Base-by-base conservation (phyloP, 164 flowering plant species). In the Euptelea pleiosperma region DNA sequence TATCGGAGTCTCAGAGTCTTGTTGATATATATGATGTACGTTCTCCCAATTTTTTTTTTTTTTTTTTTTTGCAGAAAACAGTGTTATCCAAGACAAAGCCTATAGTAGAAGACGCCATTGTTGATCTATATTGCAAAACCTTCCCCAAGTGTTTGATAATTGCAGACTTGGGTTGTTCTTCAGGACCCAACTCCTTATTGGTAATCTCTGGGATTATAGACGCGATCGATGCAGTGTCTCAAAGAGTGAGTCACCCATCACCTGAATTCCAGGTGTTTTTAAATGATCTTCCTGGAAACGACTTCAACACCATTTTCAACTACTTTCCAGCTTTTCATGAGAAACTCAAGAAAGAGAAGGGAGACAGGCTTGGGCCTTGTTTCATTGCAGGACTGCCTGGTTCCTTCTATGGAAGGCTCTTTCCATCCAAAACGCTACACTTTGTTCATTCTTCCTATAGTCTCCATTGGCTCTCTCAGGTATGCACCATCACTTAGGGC, bases 361-460 rank as follows among this genome's bases (percentile, higher is more conserved):
- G 68, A 0, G 28, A 34, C 11, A 59, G 58, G 0, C 18, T 53
- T 28, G 75, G 74, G 0, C 73, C 66, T 0, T 82, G 86, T 54
- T 77, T 77, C 49, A 57, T 86, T 11, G 39, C 77, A 0, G 88
- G 79, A 1, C 68, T 69, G 29, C 85, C 90, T 0, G 81, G 82
- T 4, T 73, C 86, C 6, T 86, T 86, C 51, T 86, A 87, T 24
- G 76, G 65, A 6, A 77, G 86, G 68, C 77, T 84, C 3, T 84
- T 84, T 28, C 82, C 77, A 3, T n/a, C 8, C 55, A 63, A 65
- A 2, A 73, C 58, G 15, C 57, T 87, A 6, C 77, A 84, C 51
- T 75, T 87, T 49, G 73, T 86, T 25, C 82, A 82, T 40, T 86
- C 93, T 21, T 83, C 87, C n/a, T 77, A 79, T 36, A 75, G 87